phyloP scores from a whole-genome alignment of 192 early-diverging fungal genomes.

The Funneliformis mosseae region DNA sequence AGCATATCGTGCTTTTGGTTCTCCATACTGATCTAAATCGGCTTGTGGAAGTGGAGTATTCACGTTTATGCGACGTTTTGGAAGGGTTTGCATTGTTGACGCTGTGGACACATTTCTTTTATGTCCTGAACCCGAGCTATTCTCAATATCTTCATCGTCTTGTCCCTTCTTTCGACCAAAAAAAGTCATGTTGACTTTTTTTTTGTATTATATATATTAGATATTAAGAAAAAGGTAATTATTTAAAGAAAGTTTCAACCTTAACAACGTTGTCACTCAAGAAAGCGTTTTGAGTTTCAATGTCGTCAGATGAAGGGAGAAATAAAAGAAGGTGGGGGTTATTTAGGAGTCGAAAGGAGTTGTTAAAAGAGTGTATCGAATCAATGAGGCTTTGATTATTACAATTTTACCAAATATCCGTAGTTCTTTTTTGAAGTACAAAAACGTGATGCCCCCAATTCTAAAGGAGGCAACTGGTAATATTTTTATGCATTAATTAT shows the following conservation, averaged over 20 bases:
- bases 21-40: slow-evolving; percentile 36
- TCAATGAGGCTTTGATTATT: background rate
- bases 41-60: slow-evolving; percentile 37
- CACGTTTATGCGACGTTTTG: slow-evolving; percentile 44
- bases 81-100: slow-evolving; percentile 35
- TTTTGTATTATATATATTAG: background rate
- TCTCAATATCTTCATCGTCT: background rate
- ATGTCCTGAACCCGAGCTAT: background rate
- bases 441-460: background rate
- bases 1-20: slow-evolving; percentile 41
- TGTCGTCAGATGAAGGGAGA: background rate
- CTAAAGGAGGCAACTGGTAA: background rate
- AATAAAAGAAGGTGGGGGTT: background rate
- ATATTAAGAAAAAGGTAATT: background rate
- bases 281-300: background rate
- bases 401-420: background rate
- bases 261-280: background rate
- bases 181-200: background rate
- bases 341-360: background rate
- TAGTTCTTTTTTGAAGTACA: background rate
- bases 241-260: background rate
- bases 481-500: background rate
- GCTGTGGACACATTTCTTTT: slow-evolving; percentile 32
- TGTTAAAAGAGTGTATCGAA: background rate
- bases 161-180: background rate